A percentile compares a stretch with the other conserved stretches of the same genome.
These are phyloP conservation scores for Cladosporium oxysporum DNA, from an alignment of 2,329 filamentous ascomycete species.

Conservation along the genomic window DNA sequence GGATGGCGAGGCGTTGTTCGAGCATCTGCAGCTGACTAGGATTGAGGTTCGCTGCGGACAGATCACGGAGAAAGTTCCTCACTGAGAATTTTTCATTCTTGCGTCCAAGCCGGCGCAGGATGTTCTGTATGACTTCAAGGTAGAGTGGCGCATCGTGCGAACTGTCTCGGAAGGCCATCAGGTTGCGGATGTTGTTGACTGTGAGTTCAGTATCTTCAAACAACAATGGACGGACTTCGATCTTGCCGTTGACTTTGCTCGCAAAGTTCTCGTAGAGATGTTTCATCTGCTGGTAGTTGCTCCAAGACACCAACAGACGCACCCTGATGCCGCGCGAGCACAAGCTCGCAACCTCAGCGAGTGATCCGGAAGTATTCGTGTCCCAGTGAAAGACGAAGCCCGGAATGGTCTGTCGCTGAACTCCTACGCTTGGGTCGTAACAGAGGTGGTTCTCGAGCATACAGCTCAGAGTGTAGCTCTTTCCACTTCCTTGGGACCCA, in stretches of 20 bases:
- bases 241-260: conserved; percentile 38
- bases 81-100: conserved; percentile 38
- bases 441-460: conserved; percentile 63
- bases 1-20: conserved; percentile 59
- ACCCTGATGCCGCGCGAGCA: conserved; percentile 52
- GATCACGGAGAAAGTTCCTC: conserved; percentile 44
- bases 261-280: conserved; percentile 46
- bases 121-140: conserved; percentile 54
- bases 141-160: conserved; percentile 56
- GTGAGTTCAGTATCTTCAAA: conserved; percentile 53
- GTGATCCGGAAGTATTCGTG: conserved; percentile 46
- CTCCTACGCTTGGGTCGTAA: conserved; percentile 43
- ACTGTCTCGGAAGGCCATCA: conserved; percentile 55
- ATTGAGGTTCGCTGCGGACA: conserved; percentile 43
- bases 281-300: conserved; percentile 47
- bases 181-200: conserved; percentile 53
- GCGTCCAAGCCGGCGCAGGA: conserved; percentile 56
- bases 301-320: conserved; percentile 54
- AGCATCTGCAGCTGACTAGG: conserved; percentile 53
- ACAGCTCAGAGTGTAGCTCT: conserved; percentile 61
- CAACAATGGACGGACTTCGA: conserved; percentile 50
- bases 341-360: conserved; percentile 61
- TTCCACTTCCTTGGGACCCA: conserved; percentile 63
- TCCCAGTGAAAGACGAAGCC: conserved; percentile 63
- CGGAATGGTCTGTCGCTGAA: conserved; percentile 54